Conservation (phyloP, 2,329 filamentous ascomycete species). For the Eutypella sp. region DNA sequence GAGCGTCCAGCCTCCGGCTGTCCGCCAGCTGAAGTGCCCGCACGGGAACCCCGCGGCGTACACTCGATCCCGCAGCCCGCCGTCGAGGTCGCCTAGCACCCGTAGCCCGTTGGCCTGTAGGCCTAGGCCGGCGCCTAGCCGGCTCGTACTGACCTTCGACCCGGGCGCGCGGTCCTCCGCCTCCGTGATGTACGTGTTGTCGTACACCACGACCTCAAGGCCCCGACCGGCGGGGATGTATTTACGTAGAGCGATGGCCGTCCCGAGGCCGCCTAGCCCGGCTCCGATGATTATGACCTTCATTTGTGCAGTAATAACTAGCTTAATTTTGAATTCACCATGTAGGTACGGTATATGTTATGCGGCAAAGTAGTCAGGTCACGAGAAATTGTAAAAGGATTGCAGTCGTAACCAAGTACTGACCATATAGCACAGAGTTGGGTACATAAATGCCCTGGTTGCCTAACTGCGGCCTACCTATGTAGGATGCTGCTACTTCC, state of each 20-base stretch:
- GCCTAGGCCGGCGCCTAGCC: conserved; percentile 10
- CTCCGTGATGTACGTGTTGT: conserved; percentile 1
- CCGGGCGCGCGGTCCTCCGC: not conserved
- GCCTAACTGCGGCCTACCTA: no score
- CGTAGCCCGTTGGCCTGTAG: conserved; percentile 10
- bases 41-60: conserved; percentile 10
- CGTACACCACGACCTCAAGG: conserved; percentile 8
- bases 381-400: no score
- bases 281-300: conserved; percentile 8
- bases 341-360: not conserved
- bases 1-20: conserved; percentile 5
- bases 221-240: conserved; percentile 6
- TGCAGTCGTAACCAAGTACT: no score
- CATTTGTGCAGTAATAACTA: conserved; percentile 1
- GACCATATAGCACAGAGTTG: no score
- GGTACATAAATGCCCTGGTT: no score
- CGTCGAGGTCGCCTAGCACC: conserved; percentile 8
- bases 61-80: conserved; percentile 2
- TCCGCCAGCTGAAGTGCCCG: conserved; percentile 9
- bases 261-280: conserved; percentile 7
- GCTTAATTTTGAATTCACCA: not conserved
- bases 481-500: no score
- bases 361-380: not conserved
- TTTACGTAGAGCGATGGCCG: conserved; percentile 10
- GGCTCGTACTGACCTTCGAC: conserved; percentile 5